Conservation (phyloP, 2,329 filamentous ascomycete species). For the Botryotinia globosa region DNA sequence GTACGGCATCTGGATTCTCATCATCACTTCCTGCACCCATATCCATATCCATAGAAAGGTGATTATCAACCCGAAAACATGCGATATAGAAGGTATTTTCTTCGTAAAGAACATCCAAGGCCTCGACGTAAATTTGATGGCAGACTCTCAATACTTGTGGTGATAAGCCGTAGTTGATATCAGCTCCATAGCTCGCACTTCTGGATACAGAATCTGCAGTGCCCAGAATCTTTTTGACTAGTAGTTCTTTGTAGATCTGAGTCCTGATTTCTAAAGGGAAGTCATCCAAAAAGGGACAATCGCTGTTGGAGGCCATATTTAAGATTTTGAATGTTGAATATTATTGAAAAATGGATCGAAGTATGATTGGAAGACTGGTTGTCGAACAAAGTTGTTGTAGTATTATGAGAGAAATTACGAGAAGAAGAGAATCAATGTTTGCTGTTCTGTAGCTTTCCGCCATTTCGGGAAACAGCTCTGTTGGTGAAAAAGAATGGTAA, state of each 20-base stretch:
- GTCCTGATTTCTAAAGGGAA: slow-evolving; percentile 51
- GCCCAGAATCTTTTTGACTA: slow-evolving; percentile 18
- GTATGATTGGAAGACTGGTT: not conserved
- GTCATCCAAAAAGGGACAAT: not conserved
- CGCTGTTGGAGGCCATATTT: not conserved
- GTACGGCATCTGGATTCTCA: not conserved
- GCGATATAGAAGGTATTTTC: slow-evolving; percentile 42
- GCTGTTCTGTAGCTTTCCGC: not conserved
- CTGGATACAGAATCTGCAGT: not conserved
- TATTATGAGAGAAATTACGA: not conserved
- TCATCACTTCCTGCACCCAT: not conserved
- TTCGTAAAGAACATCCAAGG: slow-evolving; percentile 43
- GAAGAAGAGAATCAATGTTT: not conserved
- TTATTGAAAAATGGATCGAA: not conserved
- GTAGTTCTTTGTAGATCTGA: slow-evolving; percentile 45
- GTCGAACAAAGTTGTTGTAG: not conserved
- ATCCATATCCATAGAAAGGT: not conserved
- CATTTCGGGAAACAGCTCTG: not conserved
- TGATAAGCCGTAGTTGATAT: slow-evolving; percentile 21
- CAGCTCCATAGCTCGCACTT: not conserved
- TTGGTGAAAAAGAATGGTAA: not conserved
- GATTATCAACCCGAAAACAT: not conserved
- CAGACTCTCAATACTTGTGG: slow-evolving; percentile 21
- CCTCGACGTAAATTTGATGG: slow-evolving; percentile 9
- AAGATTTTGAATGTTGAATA: not conserved